These are phyloP conservation scores for Rhodamnia argentea DNA, from an alignment of 345 rosid species.

Conservation along the genomic window DNA sequence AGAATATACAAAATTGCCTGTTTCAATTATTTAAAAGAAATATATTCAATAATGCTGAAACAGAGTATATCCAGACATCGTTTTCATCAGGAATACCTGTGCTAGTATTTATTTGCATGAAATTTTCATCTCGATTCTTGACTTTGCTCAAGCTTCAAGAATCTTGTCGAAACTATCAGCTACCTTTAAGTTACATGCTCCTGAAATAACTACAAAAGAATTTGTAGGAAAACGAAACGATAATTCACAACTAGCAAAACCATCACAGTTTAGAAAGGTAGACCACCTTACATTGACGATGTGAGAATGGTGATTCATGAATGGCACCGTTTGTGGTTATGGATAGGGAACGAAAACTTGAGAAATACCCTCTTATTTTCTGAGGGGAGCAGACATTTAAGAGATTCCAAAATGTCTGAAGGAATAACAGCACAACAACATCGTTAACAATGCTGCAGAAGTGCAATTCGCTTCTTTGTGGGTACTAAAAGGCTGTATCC, in stretches of 20 bases:
- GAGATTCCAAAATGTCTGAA: not conserved
- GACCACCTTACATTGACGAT: not conserved
- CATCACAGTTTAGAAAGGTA: not conserved
- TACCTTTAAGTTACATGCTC: not conserved
- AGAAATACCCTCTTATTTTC: not conserved
- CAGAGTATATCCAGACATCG: not conserved
- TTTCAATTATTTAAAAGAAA: not conserved
- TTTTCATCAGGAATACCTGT: not conserved
- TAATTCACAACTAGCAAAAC: not conserved
- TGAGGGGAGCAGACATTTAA: too few species aligned
- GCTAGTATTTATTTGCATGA: not conserved
- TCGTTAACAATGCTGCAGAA: constrained; percentile 10
- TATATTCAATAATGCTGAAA: not conserved
- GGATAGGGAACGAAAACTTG: not conserved
- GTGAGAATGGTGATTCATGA: not conserved
- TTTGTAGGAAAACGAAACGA: not conserved
- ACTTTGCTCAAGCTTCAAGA: not conserved
- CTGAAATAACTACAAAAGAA: not conserved
- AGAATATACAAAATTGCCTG: not conserved
- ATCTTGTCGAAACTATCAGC: not conserved
- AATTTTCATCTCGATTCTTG: not conserved
- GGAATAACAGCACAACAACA: not conserved
- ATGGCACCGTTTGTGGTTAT: not conserved
- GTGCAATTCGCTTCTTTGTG: constrained; percentile 8
- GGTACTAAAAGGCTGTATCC: constrained; percentile 50